These are phyloP conservation scores for Boletus eberwhitei DNA, from an alignment of 768 basidiomycete genomes.

Conservation along the genomic window DNA sequence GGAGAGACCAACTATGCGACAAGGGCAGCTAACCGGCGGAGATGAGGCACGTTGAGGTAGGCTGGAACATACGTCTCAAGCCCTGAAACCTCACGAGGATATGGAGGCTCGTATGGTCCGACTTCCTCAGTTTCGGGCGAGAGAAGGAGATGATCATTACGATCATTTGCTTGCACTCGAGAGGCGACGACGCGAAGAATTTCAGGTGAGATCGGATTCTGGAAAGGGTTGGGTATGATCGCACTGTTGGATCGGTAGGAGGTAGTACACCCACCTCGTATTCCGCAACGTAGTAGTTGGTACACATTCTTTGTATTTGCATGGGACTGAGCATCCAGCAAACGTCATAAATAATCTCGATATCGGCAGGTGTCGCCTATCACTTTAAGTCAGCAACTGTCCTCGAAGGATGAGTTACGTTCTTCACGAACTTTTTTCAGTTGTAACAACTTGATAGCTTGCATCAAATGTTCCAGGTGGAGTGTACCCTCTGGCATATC, in stretches of 20 bases:
- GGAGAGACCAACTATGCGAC: slow-evolving; percentile 52
- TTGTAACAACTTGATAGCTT: slow-evolving; percentile 96
- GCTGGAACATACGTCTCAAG: slow-evolving; percentile 96
- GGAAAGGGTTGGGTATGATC: slow-evolving; percentile 6
- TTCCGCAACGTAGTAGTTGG: slow-evolving; percentile 98
- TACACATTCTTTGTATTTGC: slow-evolving; percentile 99
- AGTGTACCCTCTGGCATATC: slow-evolving; percentile 99
- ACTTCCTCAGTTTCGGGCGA: slow-evolving; percentile 97
- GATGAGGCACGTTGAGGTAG: slow-evolving; percentile 85
- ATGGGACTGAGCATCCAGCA: slow-evolving; percentile 99
- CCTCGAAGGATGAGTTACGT: background rate
- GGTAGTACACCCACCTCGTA: slow-evolving; percentile 70
- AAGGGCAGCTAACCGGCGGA: slow-evolving; percentile 82
- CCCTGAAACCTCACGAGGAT: slow-evolving; percentile 92
- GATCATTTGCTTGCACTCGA: slow-evolving; percentile 92
- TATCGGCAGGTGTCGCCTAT: slow-evolving; percentile 89
- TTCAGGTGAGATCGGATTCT: slow-evolving; percentile 97
- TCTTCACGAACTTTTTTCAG: slow-evolving; percentile 80
- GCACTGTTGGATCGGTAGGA: background rate
- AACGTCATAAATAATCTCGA: slow-evolving; percentile 98
- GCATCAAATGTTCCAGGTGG: slow-evolving; percentile 98
- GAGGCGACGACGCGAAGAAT: slow-evolving; percentile 96
- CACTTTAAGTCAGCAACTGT: slow-evolving; percentile 6
- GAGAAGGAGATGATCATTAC: slow-evolving; percentile 93
- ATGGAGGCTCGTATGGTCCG: slow-evolving; percentile 89